Evolutionary conservation across 768 basidiomycete species (phyloP).

Genomic region (Mrakia hoshinonis): DNA sequence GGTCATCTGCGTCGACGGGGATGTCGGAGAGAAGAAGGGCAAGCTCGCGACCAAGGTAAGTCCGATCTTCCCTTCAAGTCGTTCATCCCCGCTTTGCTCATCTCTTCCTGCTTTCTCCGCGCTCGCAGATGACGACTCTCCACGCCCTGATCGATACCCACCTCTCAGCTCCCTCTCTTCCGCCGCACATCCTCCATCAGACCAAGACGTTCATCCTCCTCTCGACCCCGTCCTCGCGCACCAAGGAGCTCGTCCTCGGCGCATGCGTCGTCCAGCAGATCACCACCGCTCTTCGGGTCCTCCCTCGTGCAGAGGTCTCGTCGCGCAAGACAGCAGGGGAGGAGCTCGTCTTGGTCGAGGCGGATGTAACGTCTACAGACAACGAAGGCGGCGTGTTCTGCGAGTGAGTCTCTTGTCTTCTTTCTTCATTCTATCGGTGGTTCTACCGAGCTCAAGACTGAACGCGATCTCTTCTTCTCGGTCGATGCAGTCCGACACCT

Average conservation of each 20-base stretch:
- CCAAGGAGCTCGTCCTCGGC: slow-evolving; percentile 17
- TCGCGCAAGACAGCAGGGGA: neutral
- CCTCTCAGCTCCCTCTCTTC: slow-evolving; percentile 37
- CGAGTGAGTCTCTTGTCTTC: slow-evolving; percentile 19
- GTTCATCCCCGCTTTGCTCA: neutral
- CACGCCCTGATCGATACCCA: slow-evolving; percentile 36
- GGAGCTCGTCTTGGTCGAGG: neutral
- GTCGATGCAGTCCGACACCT: slow-evolving; percentile 10
- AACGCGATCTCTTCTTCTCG: neutral
- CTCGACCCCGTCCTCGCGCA: neutral
- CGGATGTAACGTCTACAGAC: slow-evolving; percentile 1
- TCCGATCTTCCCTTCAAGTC: neutral
- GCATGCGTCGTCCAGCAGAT: slow-evolving; percentile 28
- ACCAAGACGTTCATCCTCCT: slow-evolving; percentile 10
- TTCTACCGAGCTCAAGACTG: neutral
- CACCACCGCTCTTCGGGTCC: slow-evolving; percentile 1
- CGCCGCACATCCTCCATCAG: slow-evolving; percentile 34
- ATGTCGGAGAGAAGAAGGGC: slow-evolving; percentile 11
- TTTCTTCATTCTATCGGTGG: neutral
- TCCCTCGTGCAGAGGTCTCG: slow-evolving; percentile 7
- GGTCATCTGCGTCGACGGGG: slow-evolving; percentile 17
- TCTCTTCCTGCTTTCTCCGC: neutral
- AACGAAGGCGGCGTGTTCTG: slow-evolving; percentile 27
- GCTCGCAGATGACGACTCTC: slow-evolving; percentile 8
- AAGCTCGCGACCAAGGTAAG: slow-evolving; percentile 10